Percentiles rank a stretch among this genome's conserved stretches.
Conservation (phyloP, 2,329 filamentous ascomycete genomes). For the Chalaropsis ovoidea region DNA sequence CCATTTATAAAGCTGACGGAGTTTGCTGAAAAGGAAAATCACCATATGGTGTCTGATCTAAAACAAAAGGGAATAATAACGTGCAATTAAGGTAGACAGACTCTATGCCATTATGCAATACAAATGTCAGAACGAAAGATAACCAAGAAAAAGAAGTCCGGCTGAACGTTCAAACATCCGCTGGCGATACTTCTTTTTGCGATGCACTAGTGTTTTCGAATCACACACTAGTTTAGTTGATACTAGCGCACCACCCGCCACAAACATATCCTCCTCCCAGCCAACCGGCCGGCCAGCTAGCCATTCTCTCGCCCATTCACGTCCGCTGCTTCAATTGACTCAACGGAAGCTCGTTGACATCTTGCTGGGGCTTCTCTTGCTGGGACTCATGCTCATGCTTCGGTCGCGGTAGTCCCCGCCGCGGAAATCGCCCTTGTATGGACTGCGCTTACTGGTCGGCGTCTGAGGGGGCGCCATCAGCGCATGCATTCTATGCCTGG, state of each 20-base stretch:
- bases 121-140: background rate
- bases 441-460: conserved; percentile 17
- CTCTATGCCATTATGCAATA: background rate
- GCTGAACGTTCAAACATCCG: too few species aligned
- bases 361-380: conserved; percentile 23
- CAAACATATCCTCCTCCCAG: too few species aligned
- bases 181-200: too few species aligned
- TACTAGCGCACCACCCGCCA: too few species aligned
- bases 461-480: conserved; percentile 21
- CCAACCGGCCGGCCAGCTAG: too few species aligned
- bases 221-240: too few species aligned
- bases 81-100: background rate
- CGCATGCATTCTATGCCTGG: conserved; percentile 20
- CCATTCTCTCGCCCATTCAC: background rate
- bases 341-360: conserved; percentile 13
- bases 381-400: conserved; percentile 24
- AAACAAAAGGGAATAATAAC: background rate
- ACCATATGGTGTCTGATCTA: too few species aligned
- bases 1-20: too few species aligned
- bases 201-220: too few species aligned
- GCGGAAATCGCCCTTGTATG: conserved; percentile 18
- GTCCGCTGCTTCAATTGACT: background rate
- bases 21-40: background rate
- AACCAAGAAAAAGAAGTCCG: background rate
- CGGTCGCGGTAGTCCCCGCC: conserved; percentile 19